These are phyloP conservation scores for Saccharum spontaneum DNA, from an alignment of 176 grass and related monocot species.

Conservation along the genomic window DNA sequence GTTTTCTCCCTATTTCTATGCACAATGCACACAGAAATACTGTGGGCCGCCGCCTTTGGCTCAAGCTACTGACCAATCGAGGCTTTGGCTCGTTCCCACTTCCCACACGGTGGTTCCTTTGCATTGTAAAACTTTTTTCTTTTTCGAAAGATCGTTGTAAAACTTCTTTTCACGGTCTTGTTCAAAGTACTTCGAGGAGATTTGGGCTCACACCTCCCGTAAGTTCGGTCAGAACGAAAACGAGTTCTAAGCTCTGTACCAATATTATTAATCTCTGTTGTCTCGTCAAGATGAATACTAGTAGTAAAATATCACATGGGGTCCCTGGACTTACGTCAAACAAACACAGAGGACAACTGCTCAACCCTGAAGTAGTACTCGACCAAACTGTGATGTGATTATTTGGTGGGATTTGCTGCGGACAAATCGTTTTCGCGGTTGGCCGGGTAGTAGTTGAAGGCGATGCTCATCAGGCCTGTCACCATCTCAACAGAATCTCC, in stretches of 20 bases:
- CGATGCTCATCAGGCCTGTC: background rate
- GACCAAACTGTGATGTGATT: background rate
- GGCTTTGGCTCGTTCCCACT: no score
- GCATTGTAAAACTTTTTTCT: no score
- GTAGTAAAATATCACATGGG: background rate
- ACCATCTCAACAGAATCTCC: background rate
- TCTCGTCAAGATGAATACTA: background rate
- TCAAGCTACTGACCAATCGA: no score
- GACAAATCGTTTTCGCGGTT: slow-evolving; percentile 10
- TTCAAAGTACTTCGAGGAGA: background rate
- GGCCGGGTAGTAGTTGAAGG: background rate
- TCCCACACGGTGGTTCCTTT: no score
- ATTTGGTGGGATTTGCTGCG: slow-evolving; percentile 1
- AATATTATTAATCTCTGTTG: no score
- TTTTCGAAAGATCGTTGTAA: no score
- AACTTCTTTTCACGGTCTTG: no score
- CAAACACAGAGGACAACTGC: background rate
- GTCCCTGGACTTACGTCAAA: background rate
- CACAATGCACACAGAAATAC: no score
- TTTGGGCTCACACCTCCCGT: background rate
- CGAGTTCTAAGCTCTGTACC: background rate
- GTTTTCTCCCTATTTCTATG: no score
- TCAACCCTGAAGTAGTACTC: background rate
- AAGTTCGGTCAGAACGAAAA: background rate
- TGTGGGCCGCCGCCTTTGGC: no score